Conservation (phyloP, 805 yeast species). For the Komagataella phaffii region DNA sequence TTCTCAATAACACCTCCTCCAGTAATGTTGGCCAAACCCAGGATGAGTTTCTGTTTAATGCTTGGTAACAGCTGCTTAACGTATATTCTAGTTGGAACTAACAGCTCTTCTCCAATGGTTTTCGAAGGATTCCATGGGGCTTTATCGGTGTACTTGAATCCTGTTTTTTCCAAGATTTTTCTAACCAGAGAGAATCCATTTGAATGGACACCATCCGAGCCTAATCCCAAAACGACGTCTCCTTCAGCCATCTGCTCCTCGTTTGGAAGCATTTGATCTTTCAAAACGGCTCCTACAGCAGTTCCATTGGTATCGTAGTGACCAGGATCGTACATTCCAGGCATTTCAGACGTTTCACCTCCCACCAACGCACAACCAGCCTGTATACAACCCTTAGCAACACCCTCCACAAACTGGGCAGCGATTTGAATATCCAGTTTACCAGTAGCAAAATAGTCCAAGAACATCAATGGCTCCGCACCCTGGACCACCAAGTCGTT, state of each 20-base stretch:
- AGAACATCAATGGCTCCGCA: conserved; percentile 91
- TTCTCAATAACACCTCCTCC: conserved; percentile 98
- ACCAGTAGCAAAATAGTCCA: conserved; percentile 95
- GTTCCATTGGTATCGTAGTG: conserved; percentile 99
- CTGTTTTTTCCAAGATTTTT: conserved; percentile 71
- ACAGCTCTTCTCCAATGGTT: conserved; percentile 74
- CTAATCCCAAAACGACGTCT: conserved; percentile 74
- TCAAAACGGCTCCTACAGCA: conserved; percentile 91
- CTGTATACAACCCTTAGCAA: conserved; percentile 88
- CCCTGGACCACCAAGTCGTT: conserved; percentile 98
- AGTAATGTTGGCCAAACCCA: conserved; percentile 93
- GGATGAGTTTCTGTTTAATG: conserved; percentile 48
- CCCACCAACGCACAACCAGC: conserved; percentile 98
- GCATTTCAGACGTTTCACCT: conserved; percentile 99
- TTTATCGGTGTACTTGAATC: conserved; percentile 51
- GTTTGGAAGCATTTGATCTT: conserved; percentile 62
- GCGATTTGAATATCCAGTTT: conserved; percentile 76
- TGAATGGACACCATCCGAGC: conserved; percentile 90
- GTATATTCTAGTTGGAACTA: conserved; percentile 87
- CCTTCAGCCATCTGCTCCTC: conserved; percentile 58
- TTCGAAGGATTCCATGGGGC: conserved; percentile 78
- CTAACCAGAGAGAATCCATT: conserved; percentile 94
- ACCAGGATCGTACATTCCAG: conserved; percentile 91
- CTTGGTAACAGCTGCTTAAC: conserved; percentile 81
- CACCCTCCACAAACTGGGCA: conserved; percentile 84